Percentiles rank a stretch among this genome's conserved stretches.
Conservation (phyloP, 176 grass and related monocot genomes). For the Triticum turgidum region DNA sequence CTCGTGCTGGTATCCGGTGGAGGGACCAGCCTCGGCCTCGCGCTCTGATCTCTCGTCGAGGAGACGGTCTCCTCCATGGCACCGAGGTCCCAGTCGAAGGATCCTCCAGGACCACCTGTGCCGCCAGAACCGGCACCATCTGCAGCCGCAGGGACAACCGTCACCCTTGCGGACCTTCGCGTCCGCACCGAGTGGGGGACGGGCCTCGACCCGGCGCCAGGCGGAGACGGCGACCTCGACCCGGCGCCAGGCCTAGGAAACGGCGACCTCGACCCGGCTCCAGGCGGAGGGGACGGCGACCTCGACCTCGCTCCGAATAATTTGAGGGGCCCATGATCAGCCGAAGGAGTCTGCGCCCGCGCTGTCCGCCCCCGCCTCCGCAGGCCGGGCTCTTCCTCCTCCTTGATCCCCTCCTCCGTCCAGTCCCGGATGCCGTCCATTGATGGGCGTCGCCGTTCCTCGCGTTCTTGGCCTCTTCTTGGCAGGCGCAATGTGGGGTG, state of each 20-base stretch:
- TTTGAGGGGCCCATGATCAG: background rate
- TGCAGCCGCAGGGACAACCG: background rate
- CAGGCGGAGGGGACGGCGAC: background rate
- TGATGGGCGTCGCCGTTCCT: constrained; percentile 7
- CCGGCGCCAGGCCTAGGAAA: background rate
- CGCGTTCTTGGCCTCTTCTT: constrained; percentile 36
- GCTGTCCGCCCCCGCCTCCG: background rate
- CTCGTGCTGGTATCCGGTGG: background rate
- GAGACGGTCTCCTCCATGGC: constrained; percentile 22
- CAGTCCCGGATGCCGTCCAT: constrained; percentile 22
- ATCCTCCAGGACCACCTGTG: background rate
- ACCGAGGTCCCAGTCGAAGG: background rate
- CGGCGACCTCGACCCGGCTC: background rate
- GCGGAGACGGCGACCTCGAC: background rate
- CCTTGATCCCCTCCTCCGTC: constrained; percentile 10
- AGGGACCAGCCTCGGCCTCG: background rate
- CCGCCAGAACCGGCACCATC: background rate
- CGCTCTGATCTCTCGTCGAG: background rate
- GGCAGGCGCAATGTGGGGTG: background rate
- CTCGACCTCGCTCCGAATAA: background rate
- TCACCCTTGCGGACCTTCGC: background rate
- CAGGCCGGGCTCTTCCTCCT: constrained; percentile 1
- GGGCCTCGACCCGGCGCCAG: background rate
- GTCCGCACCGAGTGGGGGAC: constrained; percentile 26
- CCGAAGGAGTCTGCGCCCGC: background rate